phyloP scores from a whole-genome alignment of 2,329 filamentous ascomycete genomes.

The Penicillium sp. region DNA sequence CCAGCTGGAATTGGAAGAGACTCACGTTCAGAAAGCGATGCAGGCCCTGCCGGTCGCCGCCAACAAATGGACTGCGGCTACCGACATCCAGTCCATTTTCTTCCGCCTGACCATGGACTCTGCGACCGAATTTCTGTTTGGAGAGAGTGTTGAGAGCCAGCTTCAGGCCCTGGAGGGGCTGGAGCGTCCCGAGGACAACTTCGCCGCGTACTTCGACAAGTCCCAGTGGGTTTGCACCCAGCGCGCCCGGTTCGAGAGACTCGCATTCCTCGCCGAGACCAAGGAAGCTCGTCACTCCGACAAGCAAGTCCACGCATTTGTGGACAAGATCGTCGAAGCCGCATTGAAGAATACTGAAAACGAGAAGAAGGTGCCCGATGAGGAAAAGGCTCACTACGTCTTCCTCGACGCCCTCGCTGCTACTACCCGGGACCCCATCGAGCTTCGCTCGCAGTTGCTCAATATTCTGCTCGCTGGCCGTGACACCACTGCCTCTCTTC shows the following conservation, averaged over 20 bases:
- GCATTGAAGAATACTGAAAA: slow-evolving; percentile 32
- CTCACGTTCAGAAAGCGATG: slow-evolving; percentile 73
- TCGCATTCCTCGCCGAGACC: slow-evolving; percentile 29
- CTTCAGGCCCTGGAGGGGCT: slow-evolving; percentile 43
- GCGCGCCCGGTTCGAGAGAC: slow-evolving; percentile 25
- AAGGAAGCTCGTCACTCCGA: slow-evolving; percentile 35
- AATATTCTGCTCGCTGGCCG: slow-evolving; percentile 55
- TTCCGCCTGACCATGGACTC: slow-evolving; percentile 85
- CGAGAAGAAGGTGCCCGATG: slow-evolving; percentile 30
- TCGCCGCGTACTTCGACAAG: slow-evolving; percentile 38
- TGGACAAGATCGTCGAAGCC: slow-evolving; percentile 47
- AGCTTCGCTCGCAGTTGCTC: slow-evolving; percentile 51
- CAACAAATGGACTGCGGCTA: slow-evolving; percentile 47
- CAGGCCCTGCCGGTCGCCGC: slow-evolving; percentile 62
- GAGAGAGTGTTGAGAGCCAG: slow-evolving; percentile 66
- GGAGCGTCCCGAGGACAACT: slow-evolving; percentile 50
- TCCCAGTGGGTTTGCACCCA: slow-evolving; percentile 32
- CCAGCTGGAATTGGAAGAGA: slow-evolving; percentile 78
- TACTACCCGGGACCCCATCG: slow-evolving; percentile 48
- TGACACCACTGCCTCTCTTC: slow-evolving; percentile 53
- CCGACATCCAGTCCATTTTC: slow-evolving; percentile 75
- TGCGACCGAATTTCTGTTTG: slow-evolving; percentile 83
- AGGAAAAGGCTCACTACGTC: slow-evolving; percentile 43
- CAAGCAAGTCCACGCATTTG: slow-evolving; percentile 44
- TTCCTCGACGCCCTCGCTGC: slow-evolving; percentile 52